Percentiles rank a stretch among this genome's conserved stretches.
Evolutionary conservation across 768 basidiomycete species (phyloP).

Genomic region (Amyloporia xantha): DNA sequence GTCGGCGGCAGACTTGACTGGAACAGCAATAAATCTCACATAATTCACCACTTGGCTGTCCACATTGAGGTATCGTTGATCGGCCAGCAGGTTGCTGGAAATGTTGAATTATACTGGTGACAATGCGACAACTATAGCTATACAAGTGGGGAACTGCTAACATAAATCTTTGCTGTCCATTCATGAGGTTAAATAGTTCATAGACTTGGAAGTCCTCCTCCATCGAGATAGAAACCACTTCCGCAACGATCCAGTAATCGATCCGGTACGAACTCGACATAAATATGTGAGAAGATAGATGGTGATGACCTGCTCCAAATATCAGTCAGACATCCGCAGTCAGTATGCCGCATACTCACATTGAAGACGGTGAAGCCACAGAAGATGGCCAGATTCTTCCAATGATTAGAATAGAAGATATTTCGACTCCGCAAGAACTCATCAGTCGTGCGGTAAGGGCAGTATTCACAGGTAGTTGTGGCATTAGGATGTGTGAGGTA

Average conservation of each 20-base stretch:
- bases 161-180: background rate
- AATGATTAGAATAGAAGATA: conserved; percentile 47
- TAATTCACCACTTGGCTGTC: too few relatives aligned
- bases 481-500: conserved; percentile 39
- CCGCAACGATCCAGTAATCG: background rate
- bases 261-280: conserved; percentile 36
- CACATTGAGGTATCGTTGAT: too few relatives aligned
- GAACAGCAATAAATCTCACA: too few relatives aligned
- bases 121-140: too few relatives aligned
- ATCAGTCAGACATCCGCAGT: background rate
- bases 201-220: background rate
- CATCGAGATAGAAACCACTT: background rate
- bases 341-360: conserved; percentile 24
- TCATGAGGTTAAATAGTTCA: background rate
- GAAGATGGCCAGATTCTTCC: conserved; percentile 44
- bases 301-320: conserved; percentile 31
- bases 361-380: conserved; percentile 37
- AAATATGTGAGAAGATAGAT: conserved; percentile 50
- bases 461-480: conserved; percentile 41
- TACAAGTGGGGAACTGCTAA: too few relatives aligned
- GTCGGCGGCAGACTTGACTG: too few relatives aligned
- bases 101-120: too few relatives aligned
- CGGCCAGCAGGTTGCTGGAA: too few relatives aligned
- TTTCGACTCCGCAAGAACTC: conserved; percentile 45
- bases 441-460: conserved; percentile 53